phyloP scores from a whole-genome alignment of 768 basidiomycete genomes.

The Suillus subaureus region DNA sequence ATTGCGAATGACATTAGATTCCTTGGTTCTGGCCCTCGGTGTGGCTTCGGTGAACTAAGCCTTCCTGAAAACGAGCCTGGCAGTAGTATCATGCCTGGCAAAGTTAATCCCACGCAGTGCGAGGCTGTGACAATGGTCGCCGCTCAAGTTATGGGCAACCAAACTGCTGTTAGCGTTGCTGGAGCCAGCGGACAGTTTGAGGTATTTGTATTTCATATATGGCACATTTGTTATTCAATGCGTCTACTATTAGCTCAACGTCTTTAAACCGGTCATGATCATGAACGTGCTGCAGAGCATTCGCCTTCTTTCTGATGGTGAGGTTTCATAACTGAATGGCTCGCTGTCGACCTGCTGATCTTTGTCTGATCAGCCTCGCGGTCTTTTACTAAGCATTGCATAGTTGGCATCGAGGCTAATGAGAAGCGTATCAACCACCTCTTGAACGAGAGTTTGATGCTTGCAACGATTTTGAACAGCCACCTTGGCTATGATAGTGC shows the following conservation, averaged over 20 bases:
- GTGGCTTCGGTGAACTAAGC: constrained; percentile 92
- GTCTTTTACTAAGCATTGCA: constrained; percentile 96
- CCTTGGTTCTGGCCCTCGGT: constrained; percentile 96
- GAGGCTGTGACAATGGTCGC: constrained; percentile 99
- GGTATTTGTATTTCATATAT: constrained; percentile 42
- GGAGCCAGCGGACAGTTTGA: constrained; percentile 98
- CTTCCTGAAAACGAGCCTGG: constrained; percentile 99
- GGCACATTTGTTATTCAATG: constrained; percentile 12
- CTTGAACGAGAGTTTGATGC: constrained; percentile 94
- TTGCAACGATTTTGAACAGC: constrained; percentile 96
- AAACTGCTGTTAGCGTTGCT: constrained; percentile 89
- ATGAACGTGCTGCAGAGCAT: constrained; percentile 98
- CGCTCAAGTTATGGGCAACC: constrained; percentile 98
- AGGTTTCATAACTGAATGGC: constrained; percentile 21
- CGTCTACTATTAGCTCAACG: constrained; percentile 70
- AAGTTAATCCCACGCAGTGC: constrained; percentile 99
- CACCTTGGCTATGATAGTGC: constrained; percentile 96
- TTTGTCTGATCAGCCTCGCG: constrained; percentile 58
- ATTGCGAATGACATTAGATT: constrained; percentile 99
- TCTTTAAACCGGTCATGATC: constrained; percentile 99
- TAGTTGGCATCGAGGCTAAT: constrained; percentile 95
- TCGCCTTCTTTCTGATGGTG: constrained; percentile 89
- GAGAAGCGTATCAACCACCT: constrained; percentile 89
- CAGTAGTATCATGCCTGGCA: constrained; percentile 99
- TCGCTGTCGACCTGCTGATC: constrained; percentile 10